Conservation (phyloP, 1,284 basidiomycete genomes). For the Leucoagaricus sp. region DNA sequence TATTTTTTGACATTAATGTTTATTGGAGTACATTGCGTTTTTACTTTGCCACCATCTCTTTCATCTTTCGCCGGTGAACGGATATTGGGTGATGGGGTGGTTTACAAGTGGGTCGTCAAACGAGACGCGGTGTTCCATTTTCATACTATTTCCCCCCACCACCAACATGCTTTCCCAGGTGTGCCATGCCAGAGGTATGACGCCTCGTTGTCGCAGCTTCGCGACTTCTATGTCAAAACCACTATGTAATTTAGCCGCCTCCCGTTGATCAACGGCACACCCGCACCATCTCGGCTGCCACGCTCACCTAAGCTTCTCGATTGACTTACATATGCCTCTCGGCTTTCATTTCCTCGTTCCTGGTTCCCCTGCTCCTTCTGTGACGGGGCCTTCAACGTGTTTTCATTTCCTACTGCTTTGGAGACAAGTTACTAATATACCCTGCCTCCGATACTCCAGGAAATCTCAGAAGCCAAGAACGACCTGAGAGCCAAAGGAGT, state of each 20-base stretch:
- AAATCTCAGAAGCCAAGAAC: constrained; percentile 70
- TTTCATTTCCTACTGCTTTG: neutral
- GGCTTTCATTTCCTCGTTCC: constrained; percentile 4
- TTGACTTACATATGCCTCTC: neutral
- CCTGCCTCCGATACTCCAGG: constrained; percentile 37
- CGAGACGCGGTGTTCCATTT: neutral
- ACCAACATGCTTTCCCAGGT: neutral
- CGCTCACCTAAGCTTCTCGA: constrained; percentile 4
- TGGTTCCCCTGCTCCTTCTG: neutral
- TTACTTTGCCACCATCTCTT: neutral
- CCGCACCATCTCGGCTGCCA: neutral
- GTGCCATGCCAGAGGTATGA: neutral
- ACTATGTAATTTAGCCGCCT: neutral
- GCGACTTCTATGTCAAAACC: neutral
- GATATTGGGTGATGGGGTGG: neutral
- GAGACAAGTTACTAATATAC: neutral
- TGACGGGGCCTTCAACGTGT: neutral
- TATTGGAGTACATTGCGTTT: neutral
- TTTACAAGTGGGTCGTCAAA: neutral
- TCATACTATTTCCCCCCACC: neutral
- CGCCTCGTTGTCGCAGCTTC: constrained; percentile 3
- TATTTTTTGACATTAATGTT: constrained; percentile 6
- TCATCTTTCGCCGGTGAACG: neutral
- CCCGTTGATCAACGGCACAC: constrained; percentile 2
- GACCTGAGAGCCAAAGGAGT: constrained; percentile 69